Evolutionary conservation across 495 filamentous ascomycete genomes (phyloP), one percentile per base, ranked within the genome.

Genomic region (Annulohypoxylon maeteangense): DNA sequence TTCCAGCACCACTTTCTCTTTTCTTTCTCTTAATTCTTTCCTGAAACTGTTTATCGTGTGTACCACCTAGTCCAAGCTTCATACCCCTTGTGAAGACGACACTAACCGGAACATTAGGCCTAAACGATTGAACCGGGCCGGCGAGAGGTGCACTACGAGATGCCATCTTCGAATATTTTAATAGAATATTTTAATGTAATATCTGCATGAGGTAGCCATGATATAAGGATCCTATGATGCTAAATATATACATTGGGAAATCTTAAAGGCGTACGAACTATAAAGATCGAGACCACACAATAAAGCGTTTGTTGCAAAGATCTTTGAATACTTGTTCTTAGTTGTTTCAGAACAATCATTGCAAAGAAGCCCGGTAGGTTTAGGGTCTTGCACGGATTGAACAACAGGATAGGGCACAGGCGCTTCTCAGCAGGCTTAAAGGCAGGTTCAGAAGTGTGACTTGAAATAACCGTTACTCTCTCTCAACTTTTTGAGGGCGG

Each of bases 71-170:
- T 0, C 57, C 57, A 57, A 62, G 65, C 11, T 22, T 27, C 65
- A 68, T 68, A 0, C 58, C 65, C 3, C 48, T 38, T 1, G 29
- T 40, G 57, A 57, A 68, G n/a, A 45, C n/a, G 14, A 62, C 16
- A 14, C 40, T 44, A 4, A 3, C 27, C n/a, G n/a, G n/a, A n/a
- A n/a, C n/a, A n/a, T n/a, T n/a, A n/a, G n/a, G n/a, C n/a, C n/a
- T n/a, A n/a, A n/a, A n/a, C n/a, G n/a, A n/a, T n/a, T n/a, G n/a
- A n/a, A n/a, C n/a, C n/a, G n/a, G n/a, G n/a, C n/a, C n/a, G n/a
- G n/a, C n/a, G n/a, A n/a, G n/a, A n/a, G n/a, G n/a, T n/a, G n/a
- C n/a, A n/a, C n/a, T n/a, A n/a, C n/a, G n/a, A n/a, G n/a, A n/a
- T n/a, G n/a, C n/a, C 27, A 29, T 29, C 27, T 29, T 29, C n/a